Base-by-base conservation (phyloP, 148 eudicot species). In the Rhododendron griersonianum region DNA sequence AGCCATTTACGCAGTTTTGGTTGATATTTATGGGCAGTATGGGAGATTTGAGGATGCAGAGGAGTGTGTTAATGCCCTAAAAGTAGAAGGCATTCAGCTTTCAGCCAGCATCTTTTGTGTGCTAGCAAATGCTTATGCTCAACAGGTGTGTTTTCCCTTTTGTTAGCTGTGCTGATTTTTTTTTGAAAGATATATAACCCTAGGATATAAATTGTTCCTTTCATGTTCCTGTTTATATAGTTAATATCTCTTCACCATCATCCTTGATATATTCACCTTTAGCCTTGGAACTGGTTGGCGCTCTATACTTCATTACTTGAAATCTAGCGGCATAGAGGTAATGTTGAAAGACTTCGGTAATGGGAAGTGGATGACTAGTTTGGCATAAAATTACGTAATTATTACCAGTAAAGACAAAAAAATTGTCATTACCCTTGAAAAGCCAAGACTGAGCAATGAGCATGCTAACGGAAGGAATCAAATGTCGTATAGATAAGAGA, bases 81-180 rank as follows among this genome's bases (percentile, higher is more conserved):
- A 89, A 86, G 90, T 71, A 14, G 94, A 94, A 85, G 81, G 81
- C 53, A 45, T 78, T 45, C 81, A n/a, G 55, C 53, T 45, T 45
- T 78, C 81, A 92, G 91, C 96, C 82, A 91, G 85, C 85, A 92
- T 93, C 63, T 96, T 91, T 81, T 94, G 95, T 90, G 98, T 93
- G 50, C 89, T 95, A 73, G 99, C 99, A 87, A 94, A 96, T 91
- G 98, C 98, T 47, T 96, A 90, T 90, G 99, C 99, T 67, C 96
- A 95, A 78, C 81, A 78, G 81, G 35, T 95, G 82, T 50, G 57
- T 53, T 81, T 47, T 3, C 21, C 21, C 21, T 95, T 73, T 73
- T 55, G 25, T 76, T 51, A 81, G 6, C 19, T 51, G 59, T 18
- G 7, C 51, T 53, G 51, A 35, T n/a, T 83, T 73, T 73, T 73